Conservation (phyloP, 306 rosid genomes). For the Leucaena leucocephala region DNA sequence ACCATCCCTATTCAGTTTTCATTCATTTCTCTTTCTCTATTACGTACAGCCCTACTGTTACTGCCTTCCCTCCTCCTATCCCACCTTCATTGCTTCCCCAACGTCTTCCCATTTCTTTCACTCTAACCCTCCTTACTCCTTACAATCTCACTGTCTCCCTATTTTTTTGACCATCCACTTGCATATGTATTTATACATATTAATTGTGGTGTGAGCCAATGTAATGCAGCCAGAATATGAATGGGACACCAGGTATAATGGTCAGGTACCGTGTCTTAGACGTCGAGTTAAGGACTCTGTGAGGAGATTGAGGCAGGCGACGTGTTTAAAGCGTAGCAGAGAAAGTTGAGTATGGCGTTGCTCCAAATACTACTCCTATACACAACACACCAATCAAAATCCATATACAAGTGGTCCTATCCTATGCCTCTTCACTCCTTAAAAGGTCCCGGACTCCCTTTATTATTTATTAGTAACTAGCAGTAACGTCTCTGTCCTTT, state of each 20-base stretch:
- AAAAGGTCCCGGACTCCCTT: conserved; percentile 6
- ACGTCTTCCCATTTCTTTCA: too few relatives aligned
- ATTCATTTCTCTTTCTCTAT: background rate
- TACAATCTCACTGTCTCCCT: too few relatives aligned
- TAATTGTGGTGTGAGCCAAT: too few relatives aligned
- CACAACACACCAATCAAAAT: background rate
- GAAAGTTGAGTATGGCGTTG: conserved; percentile 35
- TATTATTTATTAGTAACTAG: conserved; percentile 6
- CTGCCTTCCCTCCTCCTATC: too few relatives aligned
- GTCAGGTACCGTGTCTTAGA: background rate
- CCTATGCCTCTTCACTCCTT: conserved; percentile 12
- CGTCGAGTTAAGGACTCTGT: background rate
- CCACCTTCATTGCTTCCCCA: background rate
- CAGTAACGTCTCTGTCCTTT: background rate
- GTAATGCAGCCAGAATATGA: background rate
- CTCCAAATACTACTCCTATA: conserved; percentile 32
- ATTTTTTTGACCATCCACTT: too few relatives aligned
- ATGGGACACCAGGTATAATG: background rate
- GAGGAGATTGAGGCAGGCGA: background rate
- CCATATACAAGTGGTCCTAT: conserved; percentile 40
- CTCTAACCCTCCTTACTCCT: too few relatives aligned
- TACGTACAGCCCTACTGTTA: background rate
- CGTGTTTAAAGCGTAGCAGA: background rate
- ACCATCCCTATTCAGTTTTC: background rate
- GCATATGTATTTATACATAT: too few relatives aligned